Conservation (phyloP, 208 protist species). For the Trypanosoma scelopori region DNA sequence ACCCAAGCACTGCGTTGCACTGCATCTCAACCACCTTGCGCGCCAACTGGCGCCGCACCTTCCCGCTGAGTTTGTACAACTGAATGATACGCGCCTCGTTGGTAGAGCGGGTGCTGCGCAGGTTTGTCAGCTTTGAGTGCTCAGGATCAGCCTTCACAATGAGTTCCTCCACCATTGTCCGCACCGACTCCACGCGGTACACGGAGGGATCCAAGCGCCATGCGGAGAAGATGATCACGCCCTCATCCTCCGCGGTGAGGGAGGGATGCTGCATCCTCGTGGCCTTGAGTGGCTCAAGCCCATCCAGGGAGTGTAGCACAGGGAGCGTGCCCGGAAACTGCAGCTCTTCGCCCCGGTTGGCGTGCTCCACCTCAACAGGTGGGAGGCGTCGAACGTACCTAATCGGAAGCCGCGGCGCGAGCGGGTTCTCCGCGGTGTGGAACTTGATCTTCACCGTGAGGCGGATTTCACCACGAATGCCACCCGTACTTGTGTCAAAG, state of each 20-base stretch:
- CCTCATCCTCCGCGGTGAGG: constrained; percentile 79
- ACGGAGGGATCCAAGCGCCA: constrained; percentile 85
- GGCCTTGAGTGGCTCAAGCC: constrained; percentile 49
- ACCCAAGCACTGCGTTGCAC: constrained; percentile 91
- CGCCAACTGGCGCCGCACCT: constrained; percentile 87
- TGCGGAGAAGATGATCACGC: constrained; percentile 81
- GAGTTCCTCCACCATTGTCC: constrained; percentile 90
- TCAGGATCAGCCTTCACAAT: constrained; percentile 90
- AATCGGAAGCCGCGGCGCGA: constrained; percentile 69
- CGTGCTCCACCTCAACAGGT: constrained; percentile 3
- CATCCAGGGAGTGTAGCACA: constrained; percentile 32
- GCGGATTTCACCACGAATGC: constrained; percentile 83
- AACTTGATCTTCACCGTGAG: constrained; percentile 91
- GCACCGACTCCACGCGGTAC: constrained; percentile 79
- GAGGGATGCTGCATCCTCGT: constrained; percentile 73
- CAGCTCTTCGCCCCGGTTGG: constrained; percentile 5
- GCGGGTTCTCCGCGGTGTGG: constrained; percentile 84
- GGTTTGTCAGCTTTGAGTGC: constrained; percentile 84
- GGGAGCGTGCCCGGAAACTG: background rate
- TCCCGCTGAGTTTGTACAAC: constrained; percentile 89
- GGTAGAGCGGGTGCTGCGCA: constrained; percentile 75
- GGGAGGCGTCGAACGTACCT: constrained; percentile 48
- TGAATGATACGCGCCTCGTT: constrained; percentile 85
- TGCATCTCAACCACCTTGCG: constrained; percentile 88
- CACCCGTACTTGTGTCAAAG: constrained; percentile 66